Evolutionary conservation across 2,329 filamentous ascomycete genomes (phyloP).

Genomic region (Aspergillus sclerotialis): DNA sequence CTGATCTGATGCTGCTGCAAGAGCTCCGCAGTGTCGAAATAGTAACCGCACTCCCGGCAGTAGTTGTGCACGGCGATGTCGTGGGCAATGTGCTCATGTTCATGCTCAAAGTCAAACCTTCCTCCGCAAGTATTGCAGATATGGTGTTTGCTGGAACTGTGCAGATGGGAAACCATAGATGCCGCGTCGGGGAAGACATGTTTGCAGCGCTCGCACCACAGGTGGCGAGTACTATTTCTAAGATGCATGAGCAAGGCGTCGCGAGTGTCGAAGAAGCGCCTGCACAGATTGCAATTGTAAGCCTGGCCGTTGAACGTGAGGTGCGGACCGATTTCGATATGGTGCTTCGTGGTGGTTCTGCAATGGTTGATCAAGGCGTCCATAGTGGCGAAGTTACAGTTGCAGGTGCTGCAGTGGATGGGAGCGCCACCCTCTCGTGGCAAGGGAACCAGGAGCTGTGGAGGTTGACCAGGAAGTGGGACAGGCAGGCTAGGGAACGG

Average conservation of each 20-base stretch:
- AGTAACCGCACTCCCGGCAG: neutral
- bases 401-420: neutral
- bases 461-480: no score
- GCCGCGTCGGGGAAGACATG: neutral
- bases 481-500: no score
- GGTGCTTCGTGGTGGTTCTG: neutral
- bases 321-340: neutral
- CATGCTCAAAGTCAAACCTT: neutral
- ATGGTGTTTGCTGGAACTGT: neutral
- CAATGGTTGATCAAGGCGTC: neutral
- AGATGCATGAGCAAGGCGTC: neutral
- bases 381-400: neutral
- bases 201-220: neutral
- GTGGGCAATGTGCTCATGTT: neutral
- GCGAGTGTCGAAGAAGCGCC: neutral
- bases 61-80: neutral
- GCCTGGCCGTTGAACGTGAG: neutral
- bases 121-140: neutral
- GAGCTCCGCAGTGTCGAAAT: no score
- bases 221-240: neutral
- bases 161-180: neutral
- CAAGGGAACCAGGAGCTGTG: no score
- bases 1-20: no score
- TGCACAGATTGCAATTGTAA: neutral
- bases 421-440: no score